These are phyloP conservation scores for Plasmodium inui DNA, from an alignment of 169 alveolate species.

Conservation along the genomic window DNA sequence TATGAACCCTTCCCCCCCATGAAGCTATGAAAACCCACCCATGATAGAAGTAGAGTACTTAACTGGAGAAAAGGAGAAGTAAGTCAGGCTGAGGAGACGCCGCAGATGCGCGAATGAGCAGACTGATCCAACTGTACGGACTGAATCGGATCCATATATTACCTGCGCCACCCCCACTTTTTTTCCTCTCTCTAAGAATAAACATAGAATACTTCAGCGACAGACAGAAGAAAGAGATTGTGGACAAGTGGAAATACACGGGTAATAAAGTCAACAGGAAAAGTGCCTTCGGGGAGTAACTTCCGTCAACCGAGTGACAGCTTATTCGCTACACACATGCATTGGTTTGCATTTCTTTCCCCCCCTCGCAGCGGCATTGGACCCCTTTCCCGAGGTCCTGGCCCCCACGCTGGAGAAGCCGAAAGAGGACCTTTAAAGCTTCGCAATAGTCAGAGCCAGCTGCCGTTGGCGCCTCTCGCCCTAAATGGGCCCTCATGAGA, in stretches of 20 bases:
- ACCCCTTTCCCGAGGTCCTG: slow-evolving; percentile 46
- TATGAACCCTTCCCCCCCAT: not conserved
- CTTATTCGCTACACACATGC: not conserved
- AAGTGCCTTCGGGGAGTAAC: not conserved
- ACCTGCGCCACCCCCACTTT: not conserved
- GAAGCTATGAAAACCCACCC: slow-evolving; percentile 72
- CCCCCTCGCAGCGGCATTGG: slow-evolving; percentile 22
- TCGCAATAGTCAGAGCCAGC: not conserved
- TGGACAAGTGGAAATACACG: slow-evolving; percentile 65
- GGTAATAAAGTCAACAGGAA: not conserved
- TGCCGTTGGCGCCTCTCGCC: not conserved
- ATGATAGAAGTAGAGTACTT: slow-evolving; percentile 70
- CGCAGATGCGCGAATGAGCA: not conserved
- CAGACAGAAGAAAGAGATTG: slow-evolving; percentile 35
- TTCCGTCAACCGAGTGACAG: not conserved
- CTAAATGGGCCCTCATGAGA: not conserved
- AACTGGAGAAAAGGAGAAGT: slow-evolving; percentile 20
- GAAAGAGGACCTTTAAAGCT: slow-evolving; percentile 1
- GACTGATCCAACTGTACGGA: not conserved
- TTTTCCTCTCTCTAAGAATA: slow-evolving; percentile 14
- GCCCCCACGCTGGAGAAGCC: slow-evolving; percentile 61
- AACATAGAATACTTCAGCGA: slow-evolving; percentile 72
- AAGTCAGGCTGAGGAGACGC: not conserved
- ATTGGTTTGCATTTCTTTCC: not conserved
- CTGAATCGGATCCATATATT: not conserved